A percentile compares a stretch with the other conserved stretches of the same genome.
phyloP scores from a whole-genome alignment of 768 basidiomycete species.

The Russula virescens region DNA sequence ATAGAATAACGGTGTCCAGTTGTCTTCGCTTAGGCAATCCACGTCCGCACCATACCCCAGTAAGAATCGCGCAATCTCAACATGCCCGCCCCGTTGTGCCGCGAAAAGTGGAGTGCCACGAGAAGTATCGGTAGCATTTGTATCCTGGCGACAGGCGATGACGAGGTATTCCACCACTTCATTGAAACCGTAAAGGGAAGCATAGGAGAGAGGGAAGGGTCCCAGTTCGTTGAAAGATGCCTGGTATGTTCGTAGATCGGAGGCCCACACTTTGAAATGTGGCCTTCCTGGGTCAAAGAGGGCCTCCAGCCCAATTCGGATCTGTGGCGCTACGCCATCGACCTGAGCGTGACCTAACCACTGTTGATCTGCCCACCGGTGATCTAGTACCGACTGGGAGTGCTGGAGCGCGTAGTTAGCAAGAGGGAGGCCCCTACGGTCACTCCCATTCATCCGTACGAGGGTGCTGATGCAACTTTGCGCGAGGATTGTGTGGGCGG shows the following conservation, averaged over 20 bases:
- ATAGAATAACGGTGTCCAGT: too few relatives aligned
- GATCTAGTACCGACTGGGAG: too few relatives aligned
- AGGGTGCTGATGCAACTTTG: constrained; percentile 7
- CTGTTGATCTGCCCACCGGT: too few relatives aligned
- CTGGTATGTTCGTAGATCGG: not conserved
- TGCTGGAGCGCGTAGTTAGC: not conserved
- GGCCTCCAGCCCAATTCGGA: too few relatives aligned
- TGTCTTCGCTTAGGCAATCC: not conserved
- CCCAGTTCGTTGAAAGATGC: too few relatives aligned
- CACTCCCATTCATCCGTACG: not conserved
- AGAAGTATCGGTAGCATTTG: not conserved
- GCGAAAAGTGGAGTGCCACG: not conserved
- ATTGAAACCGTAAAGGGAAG: not conserved
- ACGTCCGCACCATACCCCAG: not conserved
- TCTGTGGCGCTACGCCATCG: too few relatives aligned
- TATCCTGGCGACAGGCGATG: not conserved
- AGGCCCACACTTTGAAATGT: too few relatives aligned
- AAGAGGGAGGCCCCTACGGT: not conserved
- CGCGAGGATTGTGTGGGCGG: not conserved
- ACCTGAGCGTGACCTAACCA: not conserved
- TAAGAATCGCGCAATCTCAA: not conserved
- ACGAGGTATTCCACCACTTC: not conserved
- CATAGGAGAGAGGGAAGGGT: not conserved
- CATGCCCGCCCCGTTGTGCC: not conserved
- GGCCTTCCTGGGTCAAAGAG: too few relatives aligned